Evolutionary conservation across 2,329 filamentous ascomycete genomes (phyloP), one percentile per base, ranked within the genome.

Genomic region (Alternaria brassicae): DNA sequence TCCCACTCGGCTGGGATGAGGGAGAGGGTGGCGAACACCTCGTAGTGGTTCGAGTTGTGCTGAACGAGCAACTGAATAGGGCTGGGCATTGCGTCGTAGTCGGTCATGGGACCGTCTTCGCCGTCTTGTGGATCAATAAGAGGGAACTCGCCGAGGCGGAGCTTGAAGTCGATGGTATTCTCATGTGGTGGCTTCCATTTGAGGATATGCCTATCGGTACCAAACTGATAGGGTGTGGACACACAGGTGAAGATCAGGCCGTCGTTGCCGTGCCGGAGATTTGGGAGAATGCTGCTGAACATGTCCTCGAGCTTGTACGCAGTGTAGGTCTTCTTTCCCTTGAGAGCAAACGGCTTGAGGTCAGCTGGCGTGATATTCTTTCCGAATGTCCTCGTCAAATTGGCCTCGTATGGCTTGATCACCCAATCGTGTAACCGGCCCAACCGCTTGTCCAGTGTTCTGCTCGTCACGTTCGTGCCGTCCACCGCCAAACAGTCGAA

Each of bases 151-250:
- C 78, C 81, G 41, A 99, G 84, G 51, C 86, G 86, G 69, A 98
- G 84, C 40, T 90, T 86, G 77, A 97, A 97, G 77, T 99, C 95
- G 68, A 99, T 88, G 0, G 93, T 96, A 81, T 99, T 99, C 77
- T 99, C 95, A 66, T 91, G 85, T 4, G 92, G 92, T 0, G 94
- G 93, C 80, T 99, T 99, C 95, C 95, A 99, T 78, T 99, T 99
- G 37, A 99, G 83, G 63, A 97, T 99, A 76, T 97, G 90, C 49
- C 87, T 87, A 78, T 99, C 95, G 12, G 95, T 99, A 67, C 95
- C 95, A 66, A 91, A 89, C 69, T 89, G 89, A 81, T 99, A 99
- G 9, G 89, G 85, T 17, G 91, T 92, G 69, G 88, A 90, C 64
- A 91, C 88, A 80, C 94, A 97, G n/a, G 95, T 98, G 79, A 98